These are phyloP conservation scores for Hypomontagnella submonticulosa DNA, from an alignment of 495 filamentous ascomycete genomes.

Conservation along the genomic window DNA sequence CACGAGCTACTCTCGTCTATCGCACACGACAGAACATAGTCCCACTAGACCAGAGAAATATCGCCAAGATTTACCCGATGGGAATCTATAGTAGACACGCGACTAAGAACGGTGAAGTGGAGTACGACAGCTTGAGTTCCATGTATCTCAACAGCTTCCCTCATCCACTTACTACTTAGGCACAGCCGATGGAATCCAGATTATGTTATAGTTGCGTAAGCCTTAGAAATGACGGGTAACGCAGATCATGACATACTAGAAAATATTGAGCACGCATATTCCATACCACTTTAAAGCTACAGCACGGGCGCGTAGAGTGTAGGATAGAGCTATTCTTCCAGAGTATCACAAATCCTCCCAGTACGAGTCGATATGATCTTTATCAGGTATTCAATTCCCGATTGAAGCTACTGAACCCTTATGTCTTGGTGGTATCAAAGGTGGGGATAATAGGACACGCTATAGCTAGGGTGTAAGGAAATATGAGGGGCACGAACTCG, in stretches of 20 bases:
- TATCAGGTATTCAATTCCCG: conserved; percentile 25
- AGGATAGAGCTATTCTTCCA: background rate
- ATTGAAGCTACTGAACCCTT: background rate
- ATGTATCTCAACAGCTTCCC: background rate
- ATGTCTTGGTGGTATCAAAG: background rate
- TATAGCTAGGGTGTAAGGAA: conserved; percentile 25
- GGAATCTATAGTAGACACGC: too few species aligned
- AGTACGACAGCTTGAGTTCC: background rate
- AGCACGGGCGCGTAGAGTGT: background rate
- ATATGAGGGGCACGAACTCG: conserved; percentile 36
- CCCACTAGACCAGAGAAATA: too few species aligned
- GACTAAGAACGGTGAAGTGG: background rate
- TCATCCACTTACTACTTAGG: too few species aligned
- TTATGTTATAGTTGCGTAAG: conserved; percentile 27
- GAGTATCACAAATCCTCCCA: background rate
- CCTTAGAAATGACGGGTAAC: conserved; percentile 14
- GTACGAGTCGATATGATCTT: background rate
- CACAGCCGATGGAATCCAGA: too few species aligned
- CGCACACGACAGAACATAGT: too few species aligned
- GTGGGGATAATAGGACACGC: conserved; percentile 15
- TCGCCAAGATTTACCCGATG: too few species aligned
- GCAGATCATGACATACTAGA: background rate
- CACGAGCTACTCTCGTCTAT: too few species aligned
- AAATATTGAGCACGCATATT: background rate
- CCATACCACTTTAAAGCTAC: background rate